Evolutionary conservation across 208 protist genomes (phyloP), one percentile per base, ranked within the genome.

Genomic region (Herpetomonas muscarum): DNA sequence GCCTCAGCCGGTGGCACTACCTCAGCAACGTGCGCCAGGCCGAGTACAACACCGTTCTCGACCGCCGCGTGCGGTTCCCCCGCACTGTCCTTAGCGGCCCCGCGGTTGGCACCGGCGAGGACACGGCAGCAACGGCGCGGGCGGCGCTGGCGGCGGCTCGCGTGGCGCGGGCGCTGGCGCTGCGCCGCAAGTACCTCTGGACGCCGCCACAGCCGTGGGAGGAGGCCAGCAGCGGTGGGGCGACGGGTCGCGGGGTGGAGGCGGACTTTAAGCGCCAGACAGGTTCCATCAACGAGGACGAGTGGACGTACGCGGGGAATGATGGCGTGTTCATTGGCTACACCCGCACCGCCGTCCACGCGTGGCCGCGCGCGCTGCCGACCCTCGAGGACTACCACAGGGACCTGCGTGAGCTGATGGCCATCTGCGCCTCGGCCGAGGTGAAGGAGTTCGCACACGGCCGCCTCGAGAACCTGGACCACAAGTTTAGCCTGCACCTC

Each of bases 381-480:
- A 95, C 88, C 42, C 55, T 92, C 0, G 81, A 89, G 26, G 68
- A 84, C 48, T 92, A 92, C 54, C 61, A 82, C 46, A 73, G 68
- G 30, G 79, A 93, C 76, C 65, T 93, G 44, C 66, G 69, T 32
- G 87, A 89, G 52, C 60, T 94, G 28, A 68, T 84, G 34, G 64
- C 61, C 24, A 91, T 96, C 42, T 89, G 81, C 67, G 75, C 73
- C 28, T 74, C 55, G 30, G 52, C 79, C 12, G 81, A 88, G 57
- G 87, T 94, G 30, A 98, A 98, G 72, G 87, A 96, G 42, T 94
- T 97, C 61, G 79, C 80, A 6, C 96, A 94, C 56, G 85, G 87
- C 37, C 79, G 97, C 15, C 80, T 98, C 0, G 74, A 96, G 52
- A 76, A 91, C 36, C 64, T 98, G 15, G 94, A 98, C 51, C 82